Base-by-base conservation (phyloP, 768 basidiomycete genomes). In the Gymnopilus junonius region DNA sequence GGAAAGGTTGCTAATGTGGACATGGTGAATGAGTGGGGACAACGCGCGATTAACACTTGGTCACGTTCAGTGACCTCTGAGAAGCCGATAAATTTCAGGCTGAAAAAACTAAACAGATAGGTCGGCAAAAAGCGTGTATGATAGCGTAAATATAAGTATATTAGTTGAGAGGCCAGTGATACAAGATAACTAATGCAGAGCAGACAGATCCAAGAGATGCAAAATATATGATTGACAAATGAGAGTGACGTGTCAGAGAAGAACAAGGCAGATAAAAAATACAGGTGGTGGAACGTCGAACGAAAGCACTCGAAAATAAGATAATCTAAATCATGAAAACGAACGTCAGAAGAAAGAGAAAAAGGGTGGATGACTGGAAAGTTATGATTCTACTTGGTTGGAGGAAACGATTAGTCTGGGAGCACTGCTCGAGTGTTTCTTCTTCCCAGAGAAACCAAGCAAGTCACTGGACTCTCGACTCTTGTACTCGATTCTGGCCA, bases 401-500 rank as follows among this genome's bases (percentile, higher is more conserved):
- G 48, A 20, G 10, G 63, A 45, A 21, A 60, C 53, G 29, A 60
- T 35, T n/a, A 64, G 39, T 23, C 58, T 60, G 2, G 63, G 58
- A 11, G 55, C 58, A 20, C 57, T 58, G 27, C 61, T 40, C 27
- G 70, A 68, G 54, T 75, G 72, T 68, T 76, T 78, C 68, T 76
- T 74, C 73, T 77, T 80, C 61, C 73, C 76, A 39, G 76, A 73
- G 69, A 83, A 84, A 20, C 82, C 81, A 45, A 82, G 72, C 71
- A 83, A 69, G 68, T 82, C 81, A 61, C 81, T 85, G 48, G 79
- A 80, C 68, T 77, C 74, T 46, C 83, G 84, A 75, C 86, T 90
- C 74, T 77, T 78, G 67, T 80, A 76, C 75, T 92, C 91, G 66
- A 93, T 91, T 64, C 85, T 82, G 63, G 82, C 86, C 46, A 92